Conservation (phyloP, 371 early-diverging fungal genomes). For the Actinomortierella wolfii region DNA sequence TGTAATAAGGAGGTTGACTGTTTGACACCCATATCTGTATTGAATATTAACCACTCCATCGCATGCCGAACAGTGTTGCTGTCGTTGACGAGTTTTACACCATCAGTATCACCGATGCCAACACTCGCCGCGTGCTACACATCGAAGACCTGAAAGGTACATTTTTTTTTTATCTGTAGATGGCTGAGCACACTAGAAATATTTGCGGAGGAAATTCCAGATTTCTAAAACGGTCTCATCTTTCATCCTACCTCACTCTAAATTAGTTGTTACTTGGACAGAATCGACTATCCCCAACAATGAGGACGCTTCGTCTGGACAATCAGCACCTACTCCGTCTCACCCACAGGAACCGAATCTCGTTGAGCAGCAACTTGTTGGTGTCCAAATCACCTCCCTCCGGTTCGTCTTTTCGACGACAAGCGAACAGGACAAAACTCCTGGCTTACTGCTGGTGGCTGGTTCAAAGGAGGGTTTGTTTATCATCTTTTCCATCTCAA, state of each 20-base stretch:
- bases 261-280: no score
- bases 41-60: no score
- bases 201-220: no score
- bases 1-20: background rate
- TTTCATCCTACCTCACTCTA: no score
- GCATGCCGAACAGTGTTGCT: no score
- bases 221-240: no score
- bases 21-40: background rate
- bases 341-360: no score
- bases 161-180: no score
- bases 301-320: no score
- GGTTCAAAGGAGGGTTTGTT: slow-evolving; percentile 32
- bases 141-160: slow-evolving; percentile 41
- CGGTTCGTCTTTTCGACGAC: slow-evolving; percentile 38
- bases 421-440: slow-evolving; percentile 37
- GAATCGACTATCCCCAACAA: no score
- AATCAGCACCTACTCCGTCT: no score
- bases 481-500: slow-evolving; percentile 29
- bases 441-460: slow-evolving; percentile 25
- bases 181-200: no score
- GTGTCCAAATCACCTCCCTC: slow-evolving; percentile 24
- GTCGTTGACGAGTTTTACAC: slow-evolving; percentile 38
- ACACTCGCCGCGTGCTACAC: slow-evolving; percentile 21
- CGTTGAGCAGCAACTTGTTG: slow-evolving; percentile 29
- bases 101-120: slow-evolving; percentile 29